These are phyloP conservation scores for Paraphoma sp. DNA, from an alignment of 2,329 filamentous ascomycete genomes.

Conservation along the genomic window DNA sequence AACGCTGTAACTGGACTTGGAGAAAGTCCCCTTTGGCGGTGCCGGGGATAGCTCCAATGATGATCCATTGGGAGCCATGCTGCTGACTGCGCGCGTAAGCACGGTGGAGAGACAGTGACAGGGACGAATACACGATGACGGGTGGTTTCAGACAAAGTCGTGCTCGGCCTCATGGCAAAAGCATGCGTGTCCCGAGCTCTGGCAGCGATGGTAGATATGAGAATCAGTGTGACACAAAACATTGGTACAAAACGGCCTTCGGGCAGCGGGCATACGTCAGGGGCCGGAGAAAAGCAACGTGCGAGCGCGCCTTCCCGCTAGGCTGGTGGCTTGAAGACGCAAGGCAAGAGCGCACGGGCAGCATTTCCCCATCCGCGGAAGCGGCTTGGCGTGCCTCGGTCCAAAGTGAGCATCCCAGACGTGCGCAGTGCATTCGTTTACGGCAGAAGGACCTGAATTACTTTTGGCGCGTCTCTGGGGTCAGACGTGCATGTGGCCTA, in stretches of 20 bases:
- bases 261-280: conserved; percentile 2
- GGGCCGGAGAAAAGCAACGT: conserved; percentile 2
- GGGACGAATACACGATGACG: neutral
- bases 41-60: neutral
- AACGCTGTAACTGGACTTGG: neutral
- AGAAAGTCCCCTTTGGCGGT: neutral
- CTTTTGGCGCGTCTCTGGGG: conserved; percentile 17
- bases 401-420: neutral
- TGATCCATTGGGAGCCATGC: neutral
- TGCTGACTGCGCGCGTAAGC: conserved; percentile 11
- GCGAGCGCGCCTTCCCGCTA: neutral
- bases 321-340: conserved; percentile 2
- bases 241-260: conserved; percentile 8
- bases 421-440: conserved; percentile 3
- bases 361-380: neutral
- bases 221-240: conserved; percentile 4
- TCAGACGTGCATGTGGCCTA: conserved; percentile 4
- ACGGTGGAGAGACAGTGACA: neutral
- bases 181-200: neutral
- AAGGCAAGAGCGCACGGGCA: neutral
- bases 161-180: neutral
- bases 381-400: conserved; percentile 1
- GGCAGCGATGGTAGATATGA: neutral
- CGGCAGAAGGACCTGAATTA: conserved; percentile 9
- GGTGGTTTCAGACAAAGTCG: neutral